Percentiles rank a stretch among this genome's conserved stretches.
Evolutionary conservation across 441 rosid genomes (phyloP).

Genomic region (Corymbia citriodora): DNA sequence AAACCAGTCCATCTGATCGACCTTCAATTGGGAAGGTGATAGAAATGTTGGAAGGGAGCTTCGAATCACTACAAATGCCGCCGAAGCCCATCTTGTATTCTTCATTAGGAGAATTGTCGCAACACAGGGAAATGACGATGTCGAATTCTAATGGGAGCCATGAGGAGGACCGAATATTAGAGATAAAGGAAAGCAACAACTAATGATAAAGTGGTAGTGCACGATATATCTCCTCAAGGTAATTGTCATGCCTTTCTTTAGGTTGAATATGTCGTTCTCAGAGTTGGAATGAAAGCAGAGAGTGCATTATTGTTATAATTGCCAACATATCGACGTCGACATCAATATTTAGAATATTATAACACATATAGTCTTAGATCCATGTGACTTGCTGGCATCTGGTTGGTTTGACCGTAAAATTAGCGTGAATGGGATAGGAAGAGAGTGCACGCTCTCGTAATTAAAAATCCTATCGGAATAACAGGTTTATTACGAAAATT

Average conservation of each 20-base stretch:
- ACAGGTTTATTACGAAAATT: no score
- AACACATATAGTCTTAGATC: no score
- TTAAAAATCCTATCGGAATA: no score
- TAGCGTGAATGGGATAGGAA: neutral
- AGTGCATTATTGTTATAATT: neutral
- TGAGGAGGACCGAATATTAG: neutral
- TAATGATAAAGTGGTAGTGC: neutral
- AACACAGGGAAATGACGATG: neutral
- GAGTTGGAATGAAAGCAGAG: neutral
- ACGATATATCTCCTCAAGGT: neutral
- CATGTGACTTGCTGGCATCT: accelerated
- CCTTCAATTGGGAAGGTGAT: constrained; percentile 29
- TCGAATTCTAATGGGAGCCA: neutral
- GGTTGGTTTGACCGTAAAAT: accelerated
- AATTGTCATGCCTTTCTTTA: neutral
- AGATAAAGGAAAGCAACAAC: neutral
- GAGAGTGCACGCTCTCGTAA: neutral
- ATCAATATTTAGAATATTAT: no score
- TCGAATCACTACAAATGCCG: constrained; percentile 15
- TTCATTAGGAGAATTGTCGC: neutral
- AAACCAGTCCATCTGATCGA: constrained; percentile 17
- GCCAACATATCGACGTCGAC: accelerated
- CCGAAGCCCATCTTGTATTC: constrained; percentile 15
- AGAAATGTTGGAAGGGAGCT: constrained; percentile 21
- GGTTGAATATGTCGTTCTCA: neutral